These are phyloP conservation scores for Fusarium nisikadoi DNA, from an alignment of 2,329 filamentous ascomycete genomes.

Conservation along the genomic window DNA sequence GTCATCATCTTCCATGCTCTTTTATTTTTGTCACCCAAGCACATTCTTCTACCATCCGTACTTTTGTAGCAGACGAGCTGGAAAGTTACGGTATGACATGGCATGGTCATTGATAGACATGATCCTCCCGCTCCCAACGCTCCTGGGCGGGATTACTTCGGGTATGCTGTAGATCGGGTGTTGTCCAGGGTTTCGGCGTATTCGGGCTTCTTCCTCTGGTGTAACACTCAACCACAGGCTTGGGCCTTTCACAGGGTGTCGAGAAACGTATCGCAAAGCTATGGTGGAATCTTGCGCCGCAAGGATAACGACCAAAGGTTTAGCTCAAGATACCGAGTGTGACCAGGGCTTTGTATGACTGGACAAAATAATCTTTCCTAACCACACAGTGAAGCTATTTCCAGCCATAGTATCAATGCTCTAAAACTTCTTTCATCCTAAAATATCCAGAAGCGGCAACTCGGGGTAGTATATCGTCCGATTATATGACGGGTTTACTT, in stretches of 20 bases:
- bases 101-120: conserved; percentile 19
- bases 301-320: conserved; percentile 5
- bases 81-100: not conserved
- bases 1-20: conserved; percentile 9
- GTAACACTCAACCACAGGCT: conserved; percentile 21
- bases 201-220: conserved; percentile 19
- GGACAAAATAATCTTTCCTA: not conserved
- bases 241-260: conserved; percentile 23
- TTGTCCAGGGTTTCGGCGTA: conserved; percentile 1
- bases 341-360: not conserved
- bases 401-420: not conserved
- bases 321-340: not conserved
- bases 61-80: not conserved
- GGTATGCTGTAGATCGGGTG: conserved; percentile 27
- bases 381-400: conserved; percentile 7
- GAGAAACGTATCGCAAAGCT: conserved; percentile 13
- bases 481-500: conserved; percentile 17
- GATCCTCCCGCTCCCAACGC: conserved; percentile 8
- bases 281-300: conserved; percentile 5
- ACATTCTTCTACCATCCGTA: not conserved
- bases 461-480: conserved; percentile 2
- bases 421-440: not conserved
- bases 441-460: not conserved
- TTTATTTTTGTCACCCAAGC: not conserved
- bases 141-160: conserved; percentile 13